Evolutionary conservation across 2,329 filamentous ascomycete genomes (phyloP), one percentile per base, ranked within the genome.

Genomic region (Juglanconis oblonga): DNA sequence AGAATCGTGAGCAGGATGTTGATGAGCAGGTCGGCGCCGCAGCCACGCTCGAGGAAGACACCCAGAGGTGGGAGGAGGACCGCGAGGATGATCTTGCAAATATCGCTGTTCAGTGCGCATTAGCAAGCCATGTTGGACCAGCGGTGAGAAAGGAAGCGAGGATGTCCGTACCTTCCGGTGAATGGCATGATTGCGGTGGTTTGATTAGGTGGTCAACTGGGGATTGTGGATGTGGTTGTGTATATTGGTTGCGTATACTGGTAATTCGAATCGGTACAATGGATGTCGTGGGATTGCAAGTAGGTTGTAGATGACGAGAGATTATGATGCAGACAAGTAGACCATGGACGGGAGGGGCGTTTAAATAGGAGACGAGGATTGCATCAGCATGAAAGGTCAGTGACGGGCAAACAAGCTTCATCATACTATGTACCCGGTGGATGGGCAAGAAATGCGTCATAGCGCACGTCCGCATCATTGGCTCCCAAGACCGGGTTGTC

Each of bases 1-100:
- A 92, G 81, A 68, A 91, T 86, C 69, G 91, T 96, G 78, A 96
- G 80, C 71, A 92, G 83, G 77, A 96, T 91, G 87, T 96, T 96
- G 86, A 97, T 96, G 77, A 94, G 81, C 71, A 97, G 81, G 74
- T 96, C 91, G 67, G 88, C 86, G 73, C 88, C 88, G 79, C 92
- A 96, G 70, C 92, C 92, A 69, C 89, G 87, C 88, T 97, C 92
- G 68, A 97, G 90, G 85, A 96, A 95, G 74, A 97, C 92, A 80
- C 92, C 92, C 58, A 97, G 79, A 73, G 92, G 92, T 59, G 92
- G 92, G 66, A 97, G 86, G 79, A 97, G 80, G 81, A 97, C 81
- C 81, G 92, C 92, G 79, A 96, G 84, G 78, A 96, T 84, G 82
- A 86, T 85, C 77, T 86, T 86, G 82, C 80, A 83, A 68, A 86